Evolutionary conservation across 2,329 filamentous ascomycete species (phyloP).

Genomic region (Apiospora aurea): DNA sequence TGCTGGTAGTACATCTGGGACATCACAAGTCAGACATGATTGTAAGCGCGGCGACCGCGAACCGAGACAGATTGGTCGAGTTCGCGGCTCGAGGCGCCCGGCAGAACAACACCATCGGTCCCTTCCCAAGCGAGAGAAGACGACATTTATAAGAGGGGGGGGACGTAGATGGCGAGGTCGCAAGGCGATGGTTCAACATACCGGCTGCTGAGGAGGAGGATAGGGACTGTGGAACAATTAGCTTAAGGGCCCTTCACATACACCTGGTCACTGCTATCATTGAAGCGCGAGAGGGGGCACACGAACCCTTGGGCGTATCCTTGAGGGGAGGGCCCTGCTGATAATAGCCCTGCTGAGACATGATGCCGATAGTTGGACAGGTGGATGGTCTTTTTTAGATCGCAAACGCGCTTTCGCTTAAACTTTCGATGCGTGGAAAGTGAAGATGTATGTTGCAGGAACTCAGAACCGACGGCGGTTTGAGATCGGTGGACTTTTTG

Average conservation of each 20-base stretch:
- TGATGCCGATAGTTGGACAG: not conserved
- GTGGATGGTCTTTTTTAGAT: not conserved
- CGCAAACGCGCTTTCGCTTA: not conserved
- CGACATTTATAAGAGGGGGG: not conserved
- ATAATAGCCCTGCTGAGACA: constrained; percentile 24
- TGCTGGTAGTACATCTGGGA: constrained; percentile 45
- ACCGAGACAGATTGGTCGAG: not conserved
- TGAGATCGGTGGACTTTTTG: constrained; percentile 13
- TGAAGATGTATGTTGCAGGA: not conserved
- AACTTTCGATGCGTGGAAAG: not conserved
- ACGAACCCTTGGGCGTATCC: constrained; percentile 2
- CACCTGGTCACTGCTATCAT: not conserved
- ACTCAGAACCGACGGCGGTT: constrained; percentile 3
- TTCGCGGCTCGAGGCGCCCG: too few relatives aligned
- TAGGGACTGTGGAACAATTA: constrained; percentile 35
- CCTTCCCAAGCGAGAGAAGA: not conserved
- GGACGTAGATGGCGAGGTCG: not conserved
- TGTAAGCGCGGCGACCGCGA: not conserved
- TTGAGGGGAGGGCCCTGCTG: constrained; percentile 23
- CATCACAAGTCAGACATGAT: constrained; percentile 17
- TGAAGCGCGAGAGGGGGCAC: not conserved
- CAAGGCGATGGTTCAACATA: not conserved
- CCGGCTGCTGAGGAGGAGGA: constrained; percentile 29
- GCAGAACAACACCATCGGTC: not conserved
- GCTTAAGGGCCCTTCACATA: not conserved